Percentiles rank a stretch among this genome's conserved stretches.
phyloP scores from a whole-genome alignment of 805 yeast species.

The Metschnikowia reukaufii region DNA sequence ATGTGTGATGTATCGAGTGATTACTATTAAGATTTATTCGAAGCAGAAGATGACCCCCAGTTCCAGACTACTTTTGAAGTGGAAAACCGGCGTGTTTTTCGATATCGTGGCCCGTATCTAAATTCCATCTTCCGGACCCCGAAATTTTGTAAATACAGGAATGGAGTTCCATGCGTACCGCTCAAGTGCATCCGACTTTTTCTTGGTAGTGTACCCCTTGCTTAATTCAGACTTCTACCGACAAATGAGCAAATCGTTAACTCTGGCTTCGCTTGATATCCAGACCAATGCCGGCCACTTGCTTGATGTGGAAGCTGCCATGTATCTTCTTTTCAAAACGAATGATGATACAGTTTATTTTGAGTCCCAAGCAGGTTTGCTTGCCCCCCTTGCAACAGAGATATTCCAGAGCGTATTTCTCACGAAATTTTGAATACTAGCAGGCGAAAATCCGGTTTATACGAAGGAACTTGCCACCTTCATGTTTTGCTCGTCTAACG shows the following conservation, averaged over 20 bases:
- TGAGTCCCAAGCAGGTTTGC: constrained; percentile 25
- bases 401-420: constrained; percentile 28
- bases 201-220: constrained; percentile 68
- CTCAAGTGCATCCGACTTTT: constrained; percentile 71
- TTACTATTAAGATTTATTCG: constrained; percentile 22
- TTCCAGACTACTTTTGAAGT: constrained; percentile 21
- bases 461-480: constrained; percentile 23
- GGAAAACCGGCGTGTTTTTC: constrained; percentile 43
- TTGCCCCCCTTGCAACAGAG: constrained; percentile 27
- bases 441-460: constrained; percentile 7
- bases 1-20: constrained; percentile 30
- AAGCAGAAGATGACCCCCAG: constrained; percentile 15
- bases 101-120: constrained; percentile 58
- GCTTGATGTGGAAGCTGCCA: constrained; percentile 56
- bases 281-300: background rate
- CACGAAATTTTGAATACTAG: constrained; percentile 17
- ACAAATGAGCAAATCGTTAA: constrained; percentile 39
- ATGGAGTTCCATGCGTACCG: constrained; percentile 70
- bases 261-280: constrained; percentile 19
- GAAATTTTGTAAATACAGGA: constrained; percentile 29
- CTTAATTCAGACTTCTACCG: constrained; percentile 54
- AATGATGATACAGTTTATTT: constrained; percentile 50
- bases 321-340: constrained; percentile 57
- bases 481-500: constrained; percentile 50
- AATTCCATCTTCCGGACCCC: constrained; percentile 49